Conservation (phyloP, 2,329 filamentous ascomycete species). For the Fusarium albosuccineum region DNA sequence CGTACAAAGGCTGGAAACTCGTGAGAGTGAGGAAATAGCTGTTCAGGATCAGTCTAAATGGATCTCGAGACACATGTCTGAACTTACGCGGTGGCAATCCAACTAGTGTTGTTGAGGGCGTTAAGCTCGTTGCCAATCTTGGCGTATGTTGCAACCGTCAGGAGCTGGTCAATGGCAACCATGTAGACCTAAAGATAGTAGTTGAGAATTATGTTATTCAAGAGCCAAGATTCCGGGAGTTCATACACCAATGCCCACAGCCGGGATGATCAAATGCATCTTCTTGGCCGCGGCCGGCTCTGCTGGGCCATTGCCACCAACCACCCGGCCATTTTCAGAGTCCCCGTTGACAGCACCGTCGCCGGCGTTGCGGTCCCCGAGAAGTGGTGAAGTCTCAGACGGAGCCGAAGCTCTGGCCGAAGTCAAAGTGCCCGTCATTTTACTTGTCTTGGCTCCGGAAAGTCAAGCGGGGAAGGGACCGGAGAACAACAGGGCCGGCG, state of each 20-base stretch:
- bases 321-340: slow-evolving; percentile 26
- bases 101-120: slow-evolving; percentile 79
- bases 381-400: slow-evolving; percentile 47
- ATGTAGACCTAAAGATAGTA: slow-evolving; percentile 71
- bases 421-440: slow-evolving; percentile 27
- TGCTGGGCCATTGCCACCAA: slow-evolving; percentile 8
- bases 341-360: slow-evolving; percentile 9
- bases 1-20: slow-evolving; percentile 81
- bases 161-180: slow-evolving; percentile 80
- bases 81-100: slow-evolving; percentile 71
- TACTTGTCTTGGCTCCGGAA: neutral
- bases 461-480: neutral
- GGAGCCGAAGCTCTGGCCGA: slow-evolving; percentile 10
- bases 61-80: neutral
- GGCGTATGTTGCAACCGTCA: slow-evolving; percentile 83
- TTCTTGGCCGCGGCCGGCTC: slow-evolving; percentile 48
- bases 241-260: slow-evolving; percentile 55
- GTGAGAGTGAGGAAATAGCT: slow-evolving; percentile 81
- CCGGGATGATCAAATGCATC: slow-evolving; percentile 54
- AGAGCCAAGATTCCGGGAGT: neutral
- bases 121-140: slow-evolving; percentile 81
- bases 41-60: slow-evolving; percentile 5
- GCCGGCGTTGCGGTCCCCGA: slow-evolving; percentile 26
- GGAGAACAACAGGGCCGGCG: neutral
- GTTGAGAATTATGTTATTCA: slow-evolving; percentile 6